Base-by-base conservation (phyloP, 345 rosid species). In the Brassica incana region DNA sequence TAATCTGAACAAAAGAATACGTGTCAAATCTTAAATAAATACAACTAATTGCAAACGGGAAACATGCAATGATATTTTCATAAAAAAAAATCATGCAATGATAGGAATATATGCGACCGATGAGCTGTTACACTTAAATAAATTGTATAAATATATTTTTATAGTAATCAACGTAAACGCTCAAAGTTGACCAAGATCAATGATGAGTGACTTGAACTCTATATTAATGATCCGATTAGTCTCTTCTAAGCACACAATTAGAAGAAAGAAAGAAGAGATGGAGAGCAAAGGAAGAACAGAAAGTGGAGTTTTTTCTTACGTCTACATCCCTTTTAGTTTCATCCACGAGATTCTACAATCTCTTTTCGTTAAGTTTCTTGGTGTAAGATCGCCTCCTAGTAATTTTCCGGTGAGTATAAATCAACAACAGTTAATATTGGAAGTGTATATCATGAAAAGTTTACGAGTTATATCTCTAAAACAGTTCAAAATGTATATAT, bases 181-280 rank as follows among this genome's bases (percentile, higher is more conserved):
- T 62, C 74, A 67, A 67, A 73, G 74, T 79, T 79, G 82, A 79
- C 78, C 23, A 59, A 73, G 56, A 66, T 9, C 43, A 63, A 59
- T n/a, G 2, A 60, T 79, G 74, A 73, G 45, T 43, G 29, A 58
- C 33, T 73, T 48, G 74, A 79, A 61, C 43, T 60, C 43, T 73
- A 73, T 79, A 73, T 79, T 14, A 67, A 60, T 27, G 72, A 27
- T 32, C 61, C 27, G 11, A 56, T 65, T 63, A 64, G 59, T 54
- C 15, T 38, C 68, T n/a, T 58, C 32, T 73, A 40, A 45, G 12
- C 71, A 43, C 14, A 50, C 58, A 60, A 35, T 12, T 35, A 48
- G 8, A 73, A 67, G 14, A 25, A 67, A 69, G 35, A 33, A 77
- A 76, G 8, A 68, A 63, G 54, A 70, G 29, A 77, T 77, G 80